Conservation (phyloP, 1,284 basidiomycete species). For the Wolfiporia cocos region DNA sequence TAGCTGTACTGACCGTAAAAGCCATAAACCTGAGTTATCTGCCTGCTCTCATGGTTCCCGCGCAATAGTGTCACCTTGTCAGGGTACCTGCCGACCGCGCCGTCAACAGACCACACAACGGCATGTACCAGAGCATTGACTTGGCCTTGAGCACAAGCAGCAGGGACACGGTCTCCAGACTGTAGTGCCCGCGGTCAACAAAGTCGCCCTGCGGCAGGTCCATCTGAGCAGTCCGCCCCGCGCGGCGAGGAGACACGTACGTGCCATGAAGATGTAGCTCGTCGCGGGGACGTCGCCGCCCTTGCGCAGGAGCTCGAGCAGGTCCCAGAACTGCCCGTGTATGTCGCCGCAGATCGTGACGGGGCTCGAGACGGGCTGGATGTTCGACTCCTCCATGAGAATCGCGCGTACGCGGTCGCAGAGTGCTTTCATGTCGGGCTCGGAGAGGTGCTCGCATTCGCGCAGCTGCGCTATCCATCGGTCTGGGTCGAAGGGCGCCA, state of each 20-base stretch:
- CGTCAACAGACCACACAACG: neutral
- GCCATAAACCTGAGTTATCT: constrained; percentile 97
- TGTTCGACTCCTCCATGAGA: constrained; percentile 93
- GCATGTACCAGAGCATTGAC: constrained; percentile 38
- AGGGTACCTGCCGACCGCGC: constrained; percentile 55
- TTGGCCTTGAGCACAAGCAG: constrained; percentile 88
- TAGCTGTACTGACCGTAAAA: constrained; percentile 74
- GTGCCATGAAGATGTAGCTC: constrained; percentile 97
- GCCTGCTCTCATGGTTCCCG: constrained; percentile 94
- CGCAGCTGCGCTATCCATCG: constrained; percentile 77
- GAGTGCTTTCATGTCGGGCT: constrained; percentile 86
- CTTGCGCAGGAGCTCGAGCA: constrained; percentile 85
- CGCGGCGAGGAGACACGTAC: constrained; percentile 37
- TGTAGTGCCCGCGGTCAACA: constrained; percentile 95
- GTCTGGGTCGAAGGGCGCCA: constrained; percentile 51
- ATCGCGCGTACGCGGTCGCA: constrained; percentile 83
- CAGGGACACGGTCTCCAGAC: constrained; percentile 91
- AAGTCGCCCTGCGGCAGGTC: constrained; percentile 81
- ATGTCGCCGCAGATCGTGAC: constrained; percentile 95
- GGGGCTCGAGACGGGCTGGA: constrained; percentile 87
- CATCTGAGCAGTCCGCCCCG: constrained; percentile 17
- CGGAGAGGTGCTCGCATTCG: constrained; percentile 83
- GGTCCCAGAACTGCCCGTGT: constrained; percentile 95
- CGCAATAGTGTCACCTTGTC: constrained; percentile 87
- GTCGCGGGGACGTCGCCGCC: constrained; percentile 88